Evolutionary conservation across 805 yeast genomes (phyloP).

Genomic region (Lipomyces orientalis): DNA sequence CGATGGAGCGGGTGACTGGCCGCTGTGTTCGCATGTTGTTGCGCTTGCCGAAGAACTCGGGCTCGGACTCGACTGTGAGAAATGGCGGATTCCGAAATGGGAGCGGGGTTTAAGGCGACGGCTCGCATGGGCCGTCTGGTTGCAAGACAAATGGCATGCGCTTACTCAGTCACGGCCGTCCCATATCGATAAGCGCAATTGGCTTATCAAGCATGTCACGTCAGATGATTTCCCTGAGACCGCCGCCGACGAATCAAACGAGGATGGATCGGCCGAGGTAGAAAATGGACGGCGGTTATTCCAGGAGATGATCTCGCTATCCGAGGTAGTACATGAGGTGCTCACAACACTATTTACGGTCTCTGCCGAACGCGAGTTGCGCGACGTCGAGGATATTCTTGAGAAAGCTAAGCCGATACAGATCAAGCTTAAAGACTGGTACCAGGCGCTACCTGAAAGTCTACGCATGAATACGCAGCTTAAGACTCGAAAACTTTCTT

Average conservation of each 20-base stretch:
- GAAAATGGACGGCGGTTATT: constrained; percentile 73
- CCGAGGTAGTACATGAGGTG: constrained; percentile 73
- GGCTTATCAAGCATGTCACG: constrained; percentile 74
- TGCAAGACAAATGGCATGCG: constrained; percentile 91
- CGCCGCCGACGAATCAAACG: constrained; percentile 43
- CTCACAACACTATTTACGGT: constrained; percentile 74
- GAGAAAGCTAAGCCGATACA: constrained; percentile 60
- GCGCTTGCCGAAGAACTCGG: constrained; percentile 91
- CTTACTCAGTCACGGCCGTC: constrained; percentile 84
- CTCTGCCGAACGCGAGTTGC: constrained; percentile 61
- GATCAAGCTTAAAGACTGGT: constrained; percentile 47
- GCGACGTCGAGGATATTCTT: constrained; percentile 69
- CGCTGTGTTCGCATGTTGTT: constrained; percentile 57
- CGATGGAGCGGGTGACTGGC: constrained; percentile 36
- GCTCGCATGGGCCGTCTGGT: constrained; percentile 93
- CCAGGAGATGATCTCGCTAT: constrained; percentile 67
- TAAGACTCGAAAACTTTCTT: constrained; percentile 76
- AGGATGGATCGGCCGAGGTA: constrained; percentile 66
- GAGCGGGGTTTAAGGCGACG: constrained; percentile 87
- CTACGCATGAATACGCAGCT: constrained; percentile 48
- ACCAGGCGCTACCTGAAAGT: constrained; percentile 44
- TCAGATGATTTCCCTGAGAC: constrained; percentile 46
- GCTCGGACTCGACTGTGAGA: constrained; percentile 82
- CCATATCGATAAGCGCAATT: constrained; percentile 74
- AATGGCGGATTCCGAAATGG: constrained; percentile 95